These are phyloP conservation scores for Tylopilus plumbeoviolaceoides DNA, from an alignment of 768 basidiomycete species.

Conservation along the genomic window DNA sequence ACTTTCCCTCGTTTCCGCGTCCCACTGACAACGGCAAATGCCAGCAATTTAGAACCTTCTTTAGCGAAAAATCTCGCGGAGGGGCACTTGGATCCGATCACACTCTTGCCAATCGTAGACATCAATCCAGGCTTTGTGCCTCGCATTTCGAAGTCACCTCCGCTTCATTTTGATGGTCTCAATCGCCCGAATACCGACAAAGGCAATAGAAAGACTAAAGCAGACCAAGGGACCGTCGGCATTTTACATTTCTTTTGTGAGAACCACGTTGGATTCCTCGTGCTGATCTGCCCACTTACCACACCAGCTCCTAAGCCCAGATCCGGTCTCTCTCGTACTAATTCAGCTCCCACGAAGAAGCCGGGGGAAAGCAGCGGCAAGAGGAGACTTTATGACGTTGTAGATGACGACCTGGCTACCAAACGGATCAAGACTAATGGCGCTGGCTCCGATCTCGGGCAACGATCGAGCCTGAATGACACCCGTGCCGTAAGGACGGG, in stretches of 20 bases:
- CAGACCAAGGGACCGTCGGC: constrained; percentile 26
- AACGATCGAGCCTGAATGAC: constrained; percentile 21
- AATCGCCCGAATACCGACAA: constrained; percentile 31
- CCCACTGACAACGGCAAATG: constrained; percentile 8
- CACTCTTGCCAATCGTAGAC: constrained; percentile 67
- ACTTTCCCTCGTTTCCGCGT: background rate
- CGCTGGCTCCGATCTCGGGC: constrained; percentile 24
- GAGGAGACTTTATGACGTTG: constrained; percentile 63
- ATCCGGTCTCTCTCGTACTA: constrained; percentile 23
- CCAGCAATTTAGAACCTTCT: constrained; percentile 58
- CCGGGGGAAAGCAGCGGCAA: constrained; percentile 69
- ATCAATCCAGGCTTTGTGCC: constrained; percentile 68
- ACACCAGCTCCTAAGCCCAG: constrained; percentile 26
- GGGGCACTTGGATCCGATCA: constrained; percentile 70
- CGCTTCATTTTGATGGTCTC: constrained; percentile 28
- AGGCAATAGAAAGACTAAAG: constrained; percentile 45
- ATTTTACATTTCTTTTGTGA: constrained; percentile 66
- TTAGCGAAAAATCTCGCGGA: constrained; percentile 63
- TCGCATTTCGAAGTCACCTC: constrained; percentile 42
- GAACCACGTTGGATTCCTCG: constrained; percentile 30
- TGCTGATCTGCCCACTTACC: constrained; percentile 38
- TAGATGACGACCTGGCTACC: constrained; percentile 57
- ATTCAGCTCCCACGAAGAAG: constrained; percentile 28
- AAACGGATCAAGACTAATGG: constrained; percentile 43
- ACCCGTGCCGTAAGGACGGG: constrained; percentile 14